A percentile compares a stretch with the other conserved stretches of the same genome.
Evolutionary conservation across 345 rosid species (phyloP).

Genomic region (Punica granatum): DNA sequence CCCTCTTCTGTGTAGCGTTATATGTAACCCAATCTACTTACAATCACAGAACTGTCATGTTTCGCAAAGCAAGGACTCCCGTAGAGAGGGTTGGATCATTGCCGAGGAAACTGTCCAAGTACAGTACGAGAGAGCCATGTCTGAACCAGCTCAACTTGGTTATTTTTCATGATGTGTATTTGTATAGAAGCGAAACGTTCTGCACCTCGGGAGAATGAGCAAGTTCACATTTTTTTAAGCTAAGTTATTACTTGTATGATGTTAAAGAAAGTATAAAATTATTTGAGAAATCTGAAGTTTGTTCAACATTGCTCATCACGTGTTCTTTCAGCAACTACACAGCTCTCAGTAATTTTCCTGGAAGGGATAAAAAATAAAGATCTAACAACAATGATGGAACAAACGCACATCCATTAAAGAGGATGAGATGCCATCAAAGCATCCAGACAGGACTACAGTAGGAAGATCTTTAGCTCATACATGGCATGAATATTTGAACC

Average conservation of each 20-base stretch:
- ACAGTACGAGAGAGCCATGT: conserved; percentile 46
- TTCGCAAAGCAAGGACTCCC: conserved; percentile 15
- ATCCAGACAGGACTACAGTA: too few relatives aligned
- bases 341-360: neutral
- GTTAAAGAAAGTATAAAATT: too few relatives aligned
- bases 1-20: neutral
- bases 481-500: neutral
- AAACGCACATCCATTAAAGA: neutral
- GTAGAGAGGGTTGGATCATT: conserved; percentile 38
- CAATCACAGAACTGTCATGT: conserved; percentile 49
- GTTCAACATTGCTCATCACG: too few relatives aligned
- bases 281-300: too few relatives aligned
- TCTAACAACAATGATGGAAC: neutral
- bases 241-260: too few relatives aligned
- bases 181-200: too few relatives aligned
- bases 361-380: neutral
- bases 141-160: conserved; percentile 21
- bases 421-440: neutral
- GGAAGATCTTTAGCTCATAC: neutral
- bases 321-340: neutral
- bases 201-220: neutral
- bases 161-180: conserved; percentile 36
- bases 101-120: conserved; percentile 48
- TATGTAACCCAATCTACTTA: conserved; percentile 1
- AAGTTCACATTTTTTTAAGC: too few relatives aligned